Evolutionary conservation across 192 early-diverging fungal genomes (phyloP), one percentile per base, ranked within the genome.

Genomic region (Backusella circina): DNA sequence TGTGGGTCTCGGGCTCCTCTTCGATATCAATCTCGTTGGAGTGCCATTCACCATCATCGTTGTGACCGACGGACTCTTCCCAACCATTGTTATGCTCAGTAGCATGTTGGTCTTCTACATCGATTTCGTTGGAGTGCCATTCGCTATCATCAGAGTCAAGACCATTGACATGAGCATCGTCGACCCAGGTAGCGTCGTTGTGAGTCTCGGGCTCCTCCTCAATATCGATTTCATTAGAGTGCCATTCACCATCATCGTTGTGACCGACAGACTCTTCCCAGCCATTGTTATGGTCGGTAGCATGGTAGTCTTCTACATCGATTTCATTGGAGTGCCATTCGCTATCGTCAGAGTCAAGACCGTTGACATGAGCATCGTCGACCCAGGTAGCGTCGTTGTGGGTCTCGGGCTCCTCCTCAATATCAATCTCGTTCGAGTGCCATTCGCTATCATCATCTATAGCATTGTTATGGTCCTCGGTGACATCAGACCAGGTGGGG

Each of bases 381-480:
- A 47, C 69, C 69, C 69, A 70, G 1, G 39, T 39, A 70, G 38
- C 28, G 31, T 31, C 69, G 21, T 70, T 70, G n/a, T 68, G 67
- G 8, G 1, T 13, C 35, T 68, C 33, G 21, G 35, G 6, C 21
- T 21, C 36, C 0, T 21, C n/a, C 4, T 35, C 32, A 7, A 5
- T 8, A 23, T 68, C 18, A 26, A 35, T 21, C 12, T 68, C 67
- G 1, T 68, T 36, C 0, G 67, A 68, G 21, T 68, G 67, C 67
- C 67, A 68, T 8, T 68, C 23, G 15, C 10, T 13, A 28, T 57
- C 51, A 57, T 57, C 51, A 26, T 2, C 0, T 2, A 18, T 7
- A 1, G 23, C 51, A 10, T 57, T 57, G 6, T 0, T 23, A 57
- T 57, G 51, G 7, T 21, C n/a, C 3, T 57, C 21, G 12, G 51